Base-by-base conservation (phyloP, 1,284 basidiomycete genomes). In the Tylopilus orsonianus region DNA sequence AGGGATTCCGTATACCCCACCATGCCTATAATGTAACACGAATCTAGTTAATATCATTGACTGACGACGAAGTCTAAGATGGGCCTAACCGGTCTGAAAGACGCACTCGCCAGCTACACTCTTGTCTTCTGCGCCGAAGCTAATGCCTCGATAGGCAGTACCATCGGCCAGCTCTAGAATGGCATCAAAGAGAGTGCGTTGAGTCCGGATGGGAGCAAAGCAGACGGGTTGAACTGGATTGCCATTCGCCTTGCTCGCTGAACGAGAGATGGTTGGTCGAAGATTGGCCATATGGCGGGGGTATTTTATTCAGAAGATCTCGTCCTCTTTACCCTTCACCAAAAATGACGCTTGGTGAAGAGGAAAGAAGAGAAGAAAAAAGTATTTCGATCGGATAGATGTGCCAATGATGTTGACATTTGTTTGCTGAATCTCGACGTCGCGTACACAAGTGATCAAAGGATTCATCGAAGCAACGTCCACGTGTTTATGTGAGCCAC, bases 21-120 rank as follows among this genome's bases (percentile, higher is more conserved):
- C n/a, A n/a, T n/a, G n/a, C n/a, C n/a, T n/a, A n/a, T n/a, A n/a
- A n/a, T n/a, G n/a, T n/a, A n/a, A n/a, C n/a, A 50, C 46, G 37
- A 18, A 16, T 18, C 23, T 32, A 34, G 48, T 48, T 52, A 41
- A 46, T 48, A 27, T 56, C 39, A 27, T 56, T 41, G 43, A 54
- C 33, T 47, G 26, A 41, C 42, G 23, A 50, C 18, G 45, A 55
- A 38, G 26, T 41, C 43, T 33, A 49, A 47, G 46, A 53, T 49
- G n/a, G n/a, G 49, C 70, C 88, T 71, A 65, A 97, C 96, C 96
- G 46, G 97, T 99, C 76, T 98, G 96, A 76, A 99, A 99, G 66
- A 99, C 97, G 69, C 96, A 98, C 81, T 99, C 97, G 61, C 97
- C 97, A 18, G 94, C 81, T 43, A 97, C 78, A 69, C 91, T 95